Percentiles rank a stretch among this genome's conserved stretches.
Evolutionary conservation across 192 early-diverging fungal species (phyloP).

Genomic region (Rhizoclosmatium globosum): DNA sequence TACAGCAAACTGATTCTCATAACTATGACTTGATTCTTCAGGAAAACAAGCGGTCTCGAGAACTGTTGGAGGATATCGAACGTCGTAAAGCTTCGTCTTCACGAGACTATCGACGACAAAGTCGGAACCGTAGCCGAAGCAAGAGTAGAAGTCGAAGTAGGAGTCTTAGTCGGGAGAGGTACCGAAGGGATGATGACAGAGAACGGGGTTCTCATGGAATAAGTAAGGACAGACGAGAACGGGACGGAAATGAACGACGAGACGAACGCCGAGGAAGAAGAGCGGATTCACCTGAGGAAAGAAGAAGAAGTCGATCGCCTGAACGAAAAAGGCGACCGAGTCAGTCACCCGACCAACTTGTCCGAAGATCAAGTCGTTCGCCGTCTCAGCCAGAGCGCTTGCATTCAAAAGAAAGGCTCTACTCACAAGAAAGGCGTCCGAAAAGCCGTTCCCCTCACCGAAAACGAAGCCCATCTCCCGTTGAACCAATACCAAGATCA

Average conservation of each 20-base stretch:
- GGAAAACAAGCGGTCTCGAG: constrained; percentile 24
- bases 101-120: not conserved
- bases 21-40: constrained; percentile 54
- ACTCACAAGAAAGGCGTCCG: too few relatives aligned
- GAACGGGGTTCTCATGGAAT: not conserved
- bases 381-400: too few relatives aligned
- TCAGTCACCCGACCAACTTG: too few relatives aligned
- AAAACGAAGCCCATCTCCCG: too few relatives aligned
- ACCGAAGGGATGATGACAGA: not conserved
- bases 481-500: too few relatives aligned
- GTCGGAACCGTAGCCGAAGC: not conserved
- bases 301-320: not conserved
- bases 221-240: not conserved
- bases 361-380: too few relatives aligned
- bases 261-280: not conserved
- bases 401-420: too few relatives aligned
- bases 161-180: not conserved
- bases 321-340: not conserved
- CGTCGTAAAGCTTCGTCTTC: not conserved
- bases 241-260: not conserved
- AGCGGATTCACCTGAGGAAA: not conserved
- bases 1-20: constrained; percentile 51
- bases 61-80: constrained; percentile 25
- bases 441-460: too few relatives aligned
- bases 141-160: not conserved